Base-by-base conservation (phyloP, 805 yeast genomes). In the Ogataea degrootiae region DNA sequence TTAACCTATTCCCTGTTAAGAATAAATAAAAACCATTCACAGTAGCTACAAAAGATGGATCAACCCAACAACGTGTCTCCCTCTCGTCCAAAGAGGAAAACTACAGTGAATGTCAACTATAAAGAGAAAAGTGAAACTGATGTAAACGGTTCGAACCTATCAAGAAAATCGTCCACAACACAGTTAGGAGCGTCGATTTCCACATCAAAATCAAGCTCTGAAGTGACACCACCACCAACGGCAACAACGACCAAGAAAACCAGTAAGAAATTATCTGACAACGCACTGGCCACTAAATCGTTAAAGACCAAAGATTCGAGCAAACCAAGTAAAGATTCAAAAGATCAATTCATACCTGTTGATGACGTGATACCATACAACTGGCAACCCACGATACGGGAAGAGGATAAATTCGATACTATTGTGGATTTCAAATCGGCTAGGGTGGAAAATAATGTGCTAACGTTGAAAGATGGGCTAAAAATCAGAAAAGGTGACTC, bases 401-500 rank as follows among this genome's bases (percentile, higher is more conserved):
- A 61, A 4, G 52, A 58, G 5, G 75, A 73, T 47, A 64, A 60
- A 35, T 79, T 79, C 56, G 75, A 78, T 39, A 63, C 65, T 45
- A 59, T 66, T 36, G 58, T 76, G 36, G 72, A 75, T 54, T 56
- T 76, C 43, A 58, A 62, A 19, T 70, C 64, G 43, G 77, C 80
- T 9, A 68, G 65, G 49, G 67, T 78, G 17, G 65, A 62, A 12
- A 49, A 61, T 14, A 75, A 73, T 50, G 62, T 69, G 0, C 54
- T 77, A 37, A 66, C 70, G 2, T 68, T 76, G 42, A 78, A 61
- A 48, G 68, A 66, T 42, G 61, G 67, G 4, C 61, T 66, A 46
- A 63, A 59, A 41, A 49, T 79, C n/a, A 50, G 51, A 5, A 79
- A 77, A 51, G 80, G 79, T 45, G 96, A 90, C 48, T 80, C 74